These are phyloP conservation scores for Carex littledalei DNA, from an alignment of 176 grass and related monocot species.

Conservation along the genomic window DNA sequence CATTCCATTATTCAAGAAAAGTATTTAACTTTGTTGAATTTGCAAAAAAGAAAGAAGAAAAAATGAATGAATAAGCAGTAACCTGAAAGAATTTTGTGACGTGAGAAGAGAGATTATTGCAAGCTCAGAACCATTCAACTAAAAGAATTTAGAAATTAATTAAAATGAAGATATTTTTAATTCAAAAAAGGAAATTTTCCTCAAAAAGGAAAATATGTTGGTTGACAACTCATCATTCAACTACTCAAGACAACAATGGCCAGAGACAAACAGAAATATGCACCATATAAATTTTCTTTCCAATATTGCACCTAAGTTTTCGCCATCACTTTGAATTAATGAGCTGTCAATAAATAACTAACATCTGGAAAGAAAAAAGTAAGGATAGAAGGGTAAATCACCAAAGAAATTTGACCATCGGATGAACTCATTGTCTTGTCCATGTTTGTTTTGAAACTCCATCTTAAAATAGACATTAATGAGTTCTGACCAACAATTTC, in stretches of 20 bases:
- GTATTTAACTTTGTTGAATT: not conserved
- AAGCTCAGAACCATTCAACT: constrained; percentile 89
- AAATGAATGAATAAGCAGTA: constrained; percentile 13
- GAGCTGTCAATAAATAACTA: not conserved
- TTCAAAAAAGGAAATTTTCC: constrained; percentile 2
- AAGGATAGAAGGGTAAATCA: constrained; percentile 26
- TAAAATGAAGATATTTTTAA: constrained; percentile 20
- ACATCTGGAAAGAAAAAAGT: constrained; percentile 21
- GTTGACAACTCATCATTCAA: not conserved
- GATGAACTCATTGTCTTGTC: constrained; percentile 71
- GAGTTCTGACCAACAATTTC: constrained; percentile 50
- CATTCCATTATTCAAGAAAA: constrained; percentile 1
- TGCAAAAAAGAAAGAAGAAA: not conserved
- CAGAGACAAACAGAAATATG: constrained; percentile 8
- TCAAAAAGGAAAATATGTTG: constrained; percentile 26
- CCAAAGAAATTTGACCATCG: constrained; percentile 79
- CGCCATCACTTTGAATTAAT: not conserved
- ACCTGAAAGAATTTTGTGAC: constrained; percentile 81
- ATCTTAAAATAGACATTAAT: constrained; percentile 86
- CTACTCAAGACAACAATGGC: not conserved
- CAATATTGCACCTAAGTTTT: constrained; percentile 15
- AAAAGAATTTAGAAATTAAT: constrained; percentile 3
- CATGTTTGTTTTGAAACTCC: constrained; percentile 98
- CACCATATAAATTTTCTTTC: not conserved
- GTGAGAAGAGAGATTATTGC: constrained; percentile 62